Conservation (phyloP, 768 basidiomycete genomes). For the Rossbeevera mucosa region DNA sequence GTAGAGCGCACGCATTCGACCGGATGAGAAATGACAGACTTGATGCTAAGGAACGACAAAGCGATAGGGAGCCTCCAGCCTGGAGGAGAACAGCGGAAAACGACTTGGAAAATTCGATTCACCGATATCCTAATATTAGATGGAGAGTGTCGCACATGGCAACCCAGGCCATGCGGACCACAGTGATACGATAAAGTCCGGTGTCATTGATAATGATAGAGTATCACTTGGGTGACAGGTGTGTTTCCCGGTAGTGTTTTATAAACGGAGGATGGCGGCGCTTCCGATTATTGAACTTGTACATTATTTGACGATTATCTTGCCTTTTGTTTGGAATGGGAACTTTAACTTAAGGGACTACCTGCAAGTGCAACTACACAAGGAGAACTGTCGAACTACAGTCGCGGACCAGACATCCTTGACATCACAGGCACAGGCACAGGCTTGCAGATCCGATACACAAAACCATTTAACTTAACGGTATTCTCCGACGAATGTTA, state of each 20-base stretch:
- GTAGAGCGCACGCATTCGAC: slow-evolving; percentile 9
- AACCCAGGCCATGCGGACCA: neutral
- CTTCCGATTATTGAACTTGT: neutral
- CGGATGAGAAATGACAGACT: slow-evolving; percentile 3
- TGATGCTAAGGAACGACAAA: neutral
- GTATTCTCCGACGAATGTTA: neutral
- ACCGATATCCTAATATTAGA: neutral
- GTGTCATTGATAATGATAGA: neutral
- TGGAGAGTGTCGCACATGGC: neutral
- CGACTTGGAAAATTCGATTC: neutral
- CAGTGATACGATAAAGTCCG: neutral
- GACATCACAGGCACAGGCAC: slow-evolving; percentile 8
- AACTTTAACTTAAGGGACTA: neutral
- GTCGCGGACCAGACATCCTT: neutral
- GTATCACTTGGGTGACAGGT: neutral
- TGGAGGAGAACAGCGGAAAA: neutral
- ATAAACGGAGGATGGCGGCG: neutral
- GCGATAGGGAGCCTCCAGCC: neutral
- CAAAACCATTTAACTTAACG: neutral
- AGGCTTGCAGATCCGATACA: neutral
- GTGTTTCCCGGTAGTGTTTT: neutral
- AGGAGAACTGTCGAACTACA: neutral
- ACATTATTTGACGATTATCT: neutral
- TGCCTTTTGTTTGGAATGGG: neutral
- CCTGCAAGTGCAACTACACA: neutral